Evolutionary conservation across 768 basidiomycete genomes (phyloP).

Genomic region (Xerocomellus dryophilus): DNA sequence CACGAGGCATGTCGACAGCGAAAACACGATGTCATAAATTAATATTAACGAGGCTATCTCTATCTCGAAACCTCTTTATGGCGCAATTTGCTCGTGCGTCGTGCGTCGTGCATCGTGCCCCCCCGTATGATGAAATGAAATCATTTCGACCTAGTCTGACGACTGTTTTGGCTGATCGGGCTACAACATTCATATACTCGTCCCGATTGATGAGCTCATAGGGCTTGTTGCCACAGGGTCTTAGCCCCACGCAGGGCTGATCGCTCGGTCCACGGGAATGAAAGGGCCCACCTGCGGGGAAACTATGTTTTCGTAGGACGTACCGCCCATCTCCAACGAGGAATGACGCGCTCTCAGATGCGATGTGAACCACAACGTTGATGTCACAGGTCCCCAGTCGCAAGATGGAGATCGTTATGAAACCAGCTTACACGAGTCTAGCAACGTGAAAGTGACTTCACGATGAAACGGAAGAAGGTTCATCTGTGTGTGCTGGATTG

Average conservation of each 20-base stretch:
- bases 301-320: background rate
- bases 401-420: background rate
- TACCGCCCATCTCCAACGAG: background rate
- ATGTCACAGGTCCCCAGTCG: slow-evolving; percentile 13
- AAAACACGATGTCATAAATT: slow-evolving; percentile 4
- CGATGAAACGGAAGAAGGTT: slow-evolving; percentile 2
- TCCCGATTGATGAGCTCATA: slow-evolving; percentile 22
- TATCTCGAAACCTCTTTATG: slow-evolving; percentile 2
- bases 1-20: slow-evolving; percentile 11
- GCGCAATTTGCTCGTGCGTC: background rate
- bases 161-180: slow-evolving; percentile 10
- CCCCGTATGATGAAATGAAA: slow-evolving; percentile 6
- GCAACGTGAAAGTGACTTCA: slow-evolving; percentile 18
- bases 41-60: slow-evolving; percentile 7
- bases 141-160: background rate
- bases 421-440: slow-evolving; percentile 3
- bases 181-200: background rate
- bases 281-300: slow-evolving; percentile 12
- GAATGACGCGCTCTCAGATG: background rate
- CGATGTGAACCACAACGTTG: background rate
- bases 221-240: slow-evolving; percentile 14
- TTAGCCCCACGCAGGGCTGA: background rate
- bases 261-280: slow-evolving; percentile 15
- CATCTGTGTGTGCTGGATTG: background rate
- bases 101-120: background rate